Percentiles rank a stretch among this genome's conserved stretches.
These are phyloP conservation scores for Caloboletus firmus DNA, from an alignment of 1,284 basidiomycete species.

Conservation along the genomic window DNA sequence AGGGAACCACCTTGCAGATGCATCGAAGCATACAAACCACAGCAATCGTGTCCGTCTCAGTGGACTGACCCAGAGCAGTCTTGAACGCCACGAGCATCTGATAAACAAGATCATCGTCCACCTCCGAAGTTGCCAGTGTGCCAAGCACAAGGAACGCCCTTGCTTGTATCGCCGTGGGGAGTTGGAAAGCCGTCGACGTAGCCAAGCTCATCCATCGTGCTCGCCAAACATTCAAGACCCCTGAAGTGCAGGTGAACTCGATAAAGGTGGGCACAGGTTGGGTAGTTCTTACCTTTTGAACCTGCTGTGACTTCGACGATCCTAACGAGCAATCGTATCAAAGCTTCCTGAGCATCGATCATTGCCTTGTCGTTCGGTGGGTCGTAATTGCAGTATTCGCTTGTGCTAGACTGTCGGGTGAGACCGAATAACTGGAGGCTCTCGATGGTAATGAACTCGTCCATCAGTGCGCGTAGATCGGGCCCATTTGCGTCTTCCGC, in stretches of 20 bases:
- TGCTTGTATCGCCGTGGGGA: conserved; percentile 86
- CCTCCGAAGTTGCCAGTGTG: conserved; percentile 72
- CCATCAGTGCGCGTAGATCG: conserved; percentile 61
- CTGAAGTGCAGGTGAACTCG: conserved; percentile 41
- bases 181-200: conserved; percentile 91
- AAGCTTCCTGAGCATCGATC: conserved; percentile 66
- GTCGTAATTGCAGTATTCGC: conserved; percentile 62
- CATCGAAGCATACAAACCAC: conserved; percentile 87
- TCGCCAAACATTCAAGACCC: conserved; percentile 88
- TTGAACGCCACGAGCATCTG: conserved; percentile 85
- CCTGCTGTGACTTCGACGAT: conserved; percentile 68
- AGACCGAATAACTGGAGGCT: conserved; percentile 77
- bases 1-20: conserved; percentile 74
- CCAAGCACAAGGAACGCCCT: conserved; percentile 88
- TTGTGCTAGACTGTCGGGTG: conserved; percentile 53
- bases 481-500: conserved; percentile 58
- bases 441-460: conserved; percentile 56
- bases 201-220: conserved; percentile 92
- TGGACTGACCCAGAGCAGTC: conserved; percentile 59
- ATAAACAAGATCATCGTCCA: conserved; percentile 87
- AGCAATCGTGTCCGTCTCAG: conserved; percentile 71
- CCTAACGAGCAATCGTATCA: conserved; percentile 65
- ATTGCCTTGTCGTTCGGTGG: conserved; percentile 58
- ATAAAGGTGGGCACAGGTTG: neutral
- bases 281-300: conserved; percentile 56